phyloP scores from a whole-genome alignment of 2,329 filamentous ascomycete species.

The Pseudofabraea citricarpa region DNA sequence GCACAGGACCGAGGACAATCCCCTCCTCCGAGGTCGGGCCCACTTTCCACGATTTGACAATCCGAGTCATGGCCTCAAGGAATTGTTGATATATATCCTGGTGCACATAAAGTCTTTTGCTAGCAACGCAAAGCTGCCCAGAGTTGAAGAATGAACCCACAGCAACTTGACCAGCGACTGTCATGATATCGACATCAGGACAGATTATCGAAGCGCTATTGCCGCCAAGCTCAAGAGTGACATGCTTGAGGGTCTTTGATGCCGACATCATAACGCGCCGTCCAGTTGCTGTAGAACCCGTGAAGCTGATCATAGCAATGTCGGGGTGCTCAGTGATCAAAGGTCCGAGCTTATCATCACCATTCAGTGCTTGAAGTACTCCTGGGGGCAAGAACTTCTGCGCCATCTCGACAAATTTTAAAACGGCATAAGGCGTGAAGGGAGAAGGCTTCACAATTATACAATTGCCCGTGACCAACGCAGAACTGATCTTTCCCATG shows the following conservation, averaged over 20 bases:
- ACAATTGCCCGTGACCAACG: conserved; percentile 47
- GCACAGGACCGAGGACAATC: conserved; percentile 48
- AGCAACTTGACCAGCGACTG: conserved; percentile 38
- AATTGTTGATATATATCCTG: conserved; percentile 53
- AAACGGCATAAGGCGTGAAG: conserved; percentile 46
- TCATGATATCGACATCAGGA: conserved; percentile 42
- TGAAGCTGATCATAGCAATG: conserved; percentile 55
- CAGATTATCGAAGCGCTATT: conserved; percentile 51
- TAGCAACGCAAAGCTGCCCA: conserved; percentile 43
- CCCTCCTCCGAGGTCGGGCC: conserved; percentile 28
- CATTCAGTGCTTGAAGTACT: conserved; percentile 51
- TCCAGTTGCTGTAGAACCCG: conserved; percentile 47
- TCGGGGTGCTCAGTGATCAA: conserved; percentile 47
- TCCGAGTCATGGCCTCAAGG: conserved; percentile 38
- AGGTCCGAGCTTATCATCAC: conserved; percentile 49
- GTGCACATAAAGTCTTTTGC: conserved; percentile 56
- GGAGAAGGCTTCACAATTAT: conserved; percentile 55
- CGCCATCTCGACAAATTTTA: conserved; percentile 48
- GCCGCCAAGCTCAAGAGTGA: conserved; percentile 49
- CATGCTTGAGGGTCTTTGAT: conserved; percentile 45
- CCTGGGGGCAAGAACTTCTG: conserved; percentile 46
- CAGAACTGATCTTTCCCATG: conserved; percentile 43
- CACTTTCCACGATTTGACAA: conserved; percentile 35
- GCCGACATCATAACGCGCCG: conserved; percentile 44
- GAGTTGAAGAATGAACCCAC: conserved; percentile 44